Evolutionary conservation across 305 asterid genomes (phyloP), one percentile per base, ranked within the genome.

Genomic region (Withania somnifera): DNA sequence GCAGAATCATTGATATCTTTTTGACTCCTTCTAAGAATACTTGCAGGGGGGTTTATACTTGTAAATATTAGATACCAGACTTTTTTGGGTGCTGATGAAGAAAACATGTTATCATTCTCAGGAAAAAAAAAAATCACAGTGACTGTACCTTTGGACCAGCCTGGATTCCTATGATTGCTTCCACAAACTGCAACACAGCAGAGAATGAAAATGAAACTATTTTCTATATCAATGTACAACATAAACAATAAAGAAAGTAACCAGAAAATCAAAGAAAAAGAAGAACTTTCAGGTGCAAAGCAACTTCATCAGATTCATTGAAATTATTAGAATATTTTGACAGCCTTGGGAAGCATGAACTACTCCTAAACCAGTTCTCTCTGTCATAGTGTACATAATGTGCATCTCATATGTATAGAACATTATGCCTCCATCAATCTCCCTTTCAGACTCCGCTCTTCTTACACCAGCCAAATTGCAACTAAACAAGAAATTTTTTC

Each of bases 161-260:
- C 64, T 60, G 90, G 40, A 95, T 95, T 64, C 90, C 96, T 22
- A 95, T 86, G 82, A 88, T 84, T 79, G 98, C 98, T 92, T 94
- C 98, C 84, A 94, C 98, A 88, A 95, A 95, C 99, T 94, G 93
- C 88, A 87, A 79, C 57, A 66, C n/a, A n/a, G 47, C n/a, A 42
- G 45, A 81, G 76, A 78, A 42, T 11, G 0, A 64, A 7, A 30
- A 77, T 28, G 77, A 17, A 78, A 73, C 36, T 24, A 40, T 50
- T 64, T 78, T 75, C 82, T 66, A 63, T 26, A 68, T 8, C 45
- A 22, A 47, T 17, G 42, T 58, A 47, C 30, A 11, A 53, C 11
- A 81, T 30, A 24, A 76, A 75, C 66, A 81, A 28, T 81, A 20
- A 5, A 17, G 36, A 17, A 66, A 10, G 8, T 8, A 40, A 71